These are phyloP conservation scores for Leptoxyphium fumago DNA, from an alignment of 2,329 filamentous ascomycete species.

Conservation along the genomic window DNA sequence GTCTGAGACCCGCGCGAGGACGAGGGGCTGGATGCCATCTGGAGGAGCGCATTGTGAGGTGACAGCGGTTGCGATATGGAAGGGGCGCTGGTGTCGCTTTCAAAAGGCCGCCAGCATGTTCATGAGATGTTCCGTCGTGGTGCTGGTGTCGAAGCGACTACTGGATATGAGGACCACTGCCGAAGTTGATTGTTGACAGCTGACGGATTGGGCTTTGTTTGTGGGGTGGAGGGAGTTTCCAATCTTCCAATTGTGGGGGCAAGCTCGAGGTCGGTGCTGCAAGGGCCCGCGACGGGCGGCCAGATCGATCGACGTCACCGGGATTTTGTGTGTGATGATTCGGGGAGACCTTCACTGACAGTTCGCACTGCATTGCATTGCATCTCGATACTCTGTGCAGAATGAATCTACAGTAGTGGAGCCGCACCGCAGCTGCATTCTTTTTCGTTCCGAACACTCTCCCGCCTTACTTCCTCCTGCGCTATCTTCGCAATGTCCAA, in stretches of 20 bases:
- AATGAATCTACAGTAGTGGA: no score
- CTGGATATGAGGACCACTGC: no score
- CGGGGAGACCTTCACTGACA: neutral
- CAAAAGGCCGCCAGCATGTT: no score
- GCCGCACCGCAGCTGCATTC: neutral
- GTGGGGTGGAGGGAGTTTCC: no score
- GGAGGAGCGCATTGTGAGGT: neutral
- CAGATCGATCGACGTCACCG: neutral
- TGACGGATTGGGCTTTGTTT: no score
- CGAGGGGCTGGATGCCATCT: neutral
- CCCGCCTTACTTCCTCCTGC: neutral
- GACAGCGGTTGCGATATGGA: neutral
- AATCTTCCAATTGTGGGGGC: no score
- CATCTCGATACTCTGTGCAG: neutral
- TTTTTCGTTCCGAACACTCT: no score
- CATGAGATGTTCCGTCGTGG: no score
- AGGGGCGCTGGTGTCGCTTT: no score
- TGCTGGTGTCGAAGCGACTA: no score
- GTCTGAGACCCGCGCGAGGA: neutral
- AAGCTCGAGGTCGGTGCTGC: neutral
- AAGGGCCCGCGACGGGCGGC: neutral
- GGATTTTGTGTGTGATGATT: no score
- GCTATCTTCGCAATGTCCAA: constrained; percentile 16
- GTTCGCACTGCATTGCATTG: neutral
- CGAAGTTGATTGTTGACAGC: no score